phyloP scores from a whole-genome alignment of 176 grass and related monocot genomes.

The Musa itinerans region DNA sequence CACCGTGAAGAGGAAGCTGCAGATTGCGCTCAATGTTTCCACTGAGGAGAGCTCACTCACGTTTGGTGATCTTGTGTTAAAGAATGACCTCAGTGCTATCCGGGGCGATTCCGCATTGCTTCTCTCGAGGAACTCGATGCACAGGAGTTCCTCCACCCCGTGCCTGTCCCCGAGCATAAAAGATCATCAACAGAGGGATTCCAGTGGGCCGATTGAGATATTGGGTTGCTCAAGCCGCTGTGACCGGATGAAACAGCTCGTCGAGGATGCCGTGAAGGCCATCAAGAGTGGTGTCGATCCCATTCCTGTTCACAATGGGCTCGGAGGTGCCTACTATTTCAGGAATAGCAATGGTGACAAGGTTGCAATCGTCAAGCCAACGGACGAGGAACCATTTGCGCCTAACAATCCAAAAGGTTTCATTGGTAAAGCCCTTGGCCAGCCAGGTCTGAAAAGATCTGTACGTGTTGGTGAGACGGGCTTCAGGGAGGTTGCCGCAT shows the following conservation, averaged over 20 bases:
- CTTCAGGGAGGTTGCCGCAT: constrained; percentile 19
- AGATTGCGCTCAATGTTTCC: constrained; percentile 16
- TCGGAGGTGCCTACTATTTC: constrained; percentile 20
- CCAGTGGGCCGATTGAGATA: constrained; percentile 14
- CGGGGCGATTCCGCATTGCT: constrained; percentile 5
- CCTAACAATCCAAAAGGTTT: constrained; percentile 26
- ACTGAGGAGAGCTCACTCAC: constrained; percentile 19
- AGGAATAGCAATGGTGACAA: constrained; percentile 12
- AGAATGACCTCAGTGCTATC: constrained; percentile 21
- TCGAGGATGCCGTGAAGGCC: constrained; percentile 5
- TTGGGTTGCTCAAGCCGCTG: constrained; percentile 14
- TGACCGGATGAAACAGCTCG: constrained; percentile 14
- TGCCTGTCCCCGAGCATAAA: not conserved
- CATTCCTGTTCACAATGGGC: constrained; percentile 12
- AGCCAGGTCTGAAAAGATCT: constrained; percentile 17
- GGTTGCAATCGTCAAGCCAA: constrained; percentile 18
- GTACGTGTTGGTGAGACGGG: constrained; percentile 16
- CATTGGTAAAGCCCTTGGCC: constrained; percentile 16
- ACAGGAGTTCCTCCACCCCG: constrained; percentile 15
- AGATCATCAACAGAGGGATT: constrained; percentile 9
- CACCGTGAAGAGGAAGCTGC: constrained; percentile 21
- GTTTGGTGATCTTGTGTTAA: constrained; percentile 15
- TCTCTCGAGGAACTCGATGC: constrained; percentile 14
- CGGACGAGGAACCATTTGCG: constrained; percentile 19
- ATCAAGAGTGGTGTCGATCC: constrained; percentile 13